Evolutionary conservation across 495 filamentous ascomycete species (phyloP), one percentile per base, ranked within the genome.

Genomic region (Xylaria scruposa): DNA sequence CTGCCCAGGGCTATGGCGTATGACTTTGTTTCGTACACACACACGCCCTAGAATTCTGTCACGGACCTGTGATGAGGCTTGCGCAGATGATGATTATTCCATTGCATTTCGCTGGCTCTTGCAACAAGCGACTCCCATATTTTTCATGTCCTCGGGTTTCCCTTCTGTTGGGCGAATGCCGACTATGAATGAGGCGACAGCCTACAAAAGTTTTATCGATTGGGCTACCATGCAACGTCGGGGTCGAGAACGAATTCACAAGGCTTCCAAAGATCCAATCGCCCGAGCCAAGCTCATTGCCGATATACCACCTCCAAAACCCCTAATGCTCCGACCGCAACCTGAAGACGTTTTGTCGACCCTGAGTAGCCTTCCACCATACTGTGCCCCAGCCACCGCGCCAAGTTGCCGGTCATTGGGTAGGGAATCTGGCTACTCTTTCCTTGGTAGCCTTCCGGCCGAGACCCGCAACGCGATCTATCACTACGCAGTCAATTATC

Each of bases 401-500:
- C 26, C 36, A 51, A 33, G 59, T 29, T 15, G 58, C 19, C 49
- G 21, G 58, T 9, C 9, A 38, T 56, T 26, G n/a, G 59, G 46
- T 60, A 66, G 59, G 26, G 24, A 38, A 1, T 12, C 38, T 53
- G 29, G 33, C 29, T 47, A 68, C 53, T 74, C 75, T 26, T 82
- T 82, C 44, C 72, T 78, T 51, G 44, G 58, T 15, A 74, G 56
- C 44, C 76, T 81, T 49, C 79, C 81, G 0, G 47, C 75, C 19
- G 81, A 82, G 67, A 74, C 81, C 24, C 78, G 81, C 29, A 78
- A 81, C 56, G 63, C 75, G 12, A 79, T 82, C 15, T 82, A 82
- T 72, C 59, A 76, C 24, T 73, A 71, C 29, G 67, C 72, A 13
- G 38, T 80, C 46, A 44, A 59, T 29, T 79, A 75, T 60, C 81